phyloP scores from a whole-genome alignment of 2,329 filamentous ascomycete species.

The Fusarium algeriense region DNA sequence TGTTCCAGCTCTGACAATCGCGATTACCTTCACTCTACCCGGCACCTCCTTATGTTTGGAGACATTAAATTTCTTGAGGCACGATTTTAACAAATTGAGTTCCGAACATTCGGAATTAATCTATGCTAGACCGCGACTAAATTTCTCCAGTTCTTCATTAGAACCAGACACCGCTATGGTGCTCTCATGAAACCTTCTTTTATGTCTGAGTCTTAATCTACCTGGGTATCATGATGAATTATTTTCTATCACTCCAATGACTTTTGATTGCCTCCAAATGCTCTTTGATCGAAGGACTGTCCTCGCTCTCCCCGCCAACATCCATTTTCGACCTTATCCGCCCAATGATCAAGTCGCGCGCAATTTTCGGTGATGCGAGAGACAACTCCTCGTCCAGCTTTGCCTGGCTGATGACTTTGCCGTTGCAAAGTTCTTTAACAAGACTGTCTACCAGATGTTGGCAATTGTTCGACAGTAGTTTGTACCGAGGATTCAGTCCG shows the following conservation, averaged over 20 bases:
- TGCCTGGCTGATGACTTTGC: slow-evolving; percentile 43
- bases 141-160: no score
- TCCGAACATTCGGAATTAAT: no score
- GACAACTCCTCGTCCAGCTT: slow-evolving; percentile 43
- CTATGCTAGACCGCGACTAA: no score
- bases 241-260: slow-evolving; percentile 19
- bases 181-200: no score
- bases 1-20: no score
- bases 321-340: slow-evolving; percentile 40
- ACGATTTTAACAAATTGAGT: no score
- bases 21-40: no score
- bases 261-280: slow-evolving; percentile 35
- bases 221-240: slow-evolving; percentile 13
- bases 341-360: slow-evolving; percentile 39
- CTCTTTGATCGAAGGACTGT: slow-evolving; percentile 40
- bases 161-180: no score
- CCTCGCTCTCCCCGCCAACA: slow-evolving; percentile 32
- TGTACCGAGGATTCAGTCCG: slow-evolving; percentile 31
- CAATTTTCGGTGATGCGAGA: slow-evolving; percentile 40
- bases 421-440: slow-evolving; percentile 45
- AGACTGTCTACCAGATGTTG: slow-evolving; percentile 43
- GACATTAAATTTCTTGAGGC: no score
- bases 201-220: rapidly evolving
- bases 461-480: slow-evolving; percentile 43
- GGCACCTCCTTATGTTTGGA: no score